A percentile compares a stretch with the other conserved stretches of the same genome.
phyloP scores from a whole-genome alignment of 208 protist species.

The Trypanosoma lewisi region DNA sequence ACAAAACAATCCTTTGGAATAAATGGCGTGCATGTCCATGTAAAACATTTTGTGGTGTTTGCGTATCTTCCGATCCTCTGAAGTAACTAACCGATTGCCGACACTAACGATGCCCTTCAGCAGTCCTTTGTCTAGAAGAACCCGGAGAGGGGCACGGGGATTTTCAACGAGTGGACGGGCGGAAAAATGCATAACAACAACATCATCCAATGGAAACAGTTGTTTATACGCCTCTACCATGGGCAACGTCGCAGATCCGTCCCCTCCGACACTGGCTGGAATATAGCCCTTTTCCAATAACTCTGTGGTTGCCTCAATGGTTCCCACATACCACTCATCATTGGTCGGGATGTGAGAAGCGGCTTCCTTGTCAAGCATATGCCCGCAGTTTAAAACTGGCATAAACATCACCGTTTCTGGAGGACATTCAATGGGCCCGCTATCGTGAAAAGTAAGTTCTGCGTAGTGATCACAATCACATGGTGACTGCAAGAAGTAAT shows the following conservation, averaged over 20 bases:
- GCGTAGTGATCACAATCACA: conserved; percentile 79
- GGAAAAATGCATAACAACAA: conserved; percentile 80
- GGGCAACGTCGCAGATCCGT: conserved; percentile 61
- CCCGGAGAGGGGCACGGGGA: conserved; percentile 43
- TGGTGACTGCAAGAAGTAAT: conserved; percentile 51
- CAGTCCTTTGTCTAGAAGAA: conserved; percentile 66
- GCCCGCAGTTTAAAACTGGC: conserved; percentile 66
- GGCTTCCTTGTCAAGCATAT: conserved; percentile 41
- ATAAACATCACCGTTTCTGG: conserved; percentile 77
- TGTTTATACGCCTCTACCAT: conserved; percentile 85
- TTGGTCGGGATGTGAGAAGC: conserved; percentile 6
- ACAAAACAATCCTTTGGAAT: conserved; percentile 77
- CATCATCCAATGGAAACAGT: conserved; percentile 66
- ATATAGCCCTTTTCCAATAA: conserved; percentile 82
- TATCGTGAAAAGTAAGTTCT: conserved; percentile 70
- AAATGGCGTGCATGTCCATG: conserved; percentile 89
- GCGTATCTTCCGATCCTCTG: conserved; percentile 59
- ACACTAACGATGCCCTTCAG: conserved; percentile 80
- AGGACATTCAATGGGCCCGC: conserved; percentile 69
- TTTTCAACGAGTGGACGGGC: conserved; percentile 39
- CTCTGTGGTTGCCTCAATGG: conserved; percentile 54
- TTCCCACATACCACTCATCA: conserved; percentile 72
- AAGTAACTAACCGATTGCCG: conserved; percentile 68
- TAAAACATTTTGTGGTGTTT: conserved; percentile 83
- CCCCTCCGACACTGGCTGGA: conserved; percentile 67